Evolutionary conservation across 108 stramenopile species (phyloP).

Genomic region (Mediolabrus comicus): DNA sequence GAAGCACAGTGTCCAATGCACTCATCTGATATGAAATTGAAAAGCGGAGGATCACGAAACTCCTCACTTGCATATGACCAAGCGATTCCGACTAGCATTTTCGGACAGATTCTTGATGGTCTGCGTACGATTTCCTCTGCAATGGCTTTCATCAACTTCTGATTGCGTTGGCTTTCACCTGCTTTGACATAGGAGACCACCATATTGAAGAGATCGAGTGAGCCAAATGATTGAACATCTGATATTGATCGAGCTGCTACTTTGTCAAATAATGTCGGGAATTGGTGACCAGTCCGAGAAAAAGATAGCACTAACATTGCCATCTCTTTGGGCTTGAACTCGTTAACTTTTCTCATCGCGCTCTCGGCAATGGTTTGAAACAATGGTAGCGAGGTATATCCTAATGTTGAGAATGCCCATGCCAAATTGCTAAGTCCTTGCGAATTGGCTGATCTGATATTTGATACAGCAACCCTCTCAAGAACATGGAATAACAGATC

Average conservation of each 20-base stretch:
- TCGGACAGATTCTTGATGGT: constrained; percentile 11
- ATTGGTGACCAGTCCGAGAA: constrained; percentile 14
- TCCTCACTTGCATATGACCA: constrained; percentile 22
- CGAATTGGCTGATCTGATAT: constrained; percentile 15
- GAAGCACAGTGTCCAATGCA: background rate
- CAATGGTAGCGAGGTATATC: constrained; percentile 4
- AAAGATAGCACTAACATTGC: constrained; percentile 37
- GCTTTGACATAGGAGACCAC: constrained; percentile 31
- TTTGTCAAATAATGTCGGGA: constrained; percentile 21
- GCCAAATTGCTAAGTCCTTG: constrained; percentile 41
- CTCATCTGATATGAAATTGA: constrained; percentile 5
- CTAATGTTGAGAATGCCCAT: constrained; percentile 37
- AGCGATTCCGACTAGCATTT: constrained; percentile 29
- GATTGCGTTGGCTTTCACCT: constrained; percentile 6
- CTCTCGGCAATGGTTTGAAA: constrained; percentile 15
- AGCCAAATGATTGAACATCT: constrained; percentile 9
- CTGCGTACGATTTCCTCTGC: constrained; percentile 30
- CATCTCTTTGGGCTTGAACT: constrained; percentile 31
- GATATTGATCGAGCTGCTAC: constrained; percentile 18
- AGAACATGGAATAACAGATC: constrained; percentile 25
- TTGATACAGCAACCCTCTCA: constrained; percentile 12
- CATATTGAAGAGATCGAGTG: constrained; percentile 36
- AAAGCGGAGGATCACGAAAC: constrained; percentile 14
- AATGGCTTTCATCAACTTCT: constrained; percentile 32
- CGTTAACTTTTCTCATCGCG: constrained; percentile 11